Base-by-base conservation (phyloP, 371 early-diverging fungal genomes). In the Mortierella polycephala region DNA sequence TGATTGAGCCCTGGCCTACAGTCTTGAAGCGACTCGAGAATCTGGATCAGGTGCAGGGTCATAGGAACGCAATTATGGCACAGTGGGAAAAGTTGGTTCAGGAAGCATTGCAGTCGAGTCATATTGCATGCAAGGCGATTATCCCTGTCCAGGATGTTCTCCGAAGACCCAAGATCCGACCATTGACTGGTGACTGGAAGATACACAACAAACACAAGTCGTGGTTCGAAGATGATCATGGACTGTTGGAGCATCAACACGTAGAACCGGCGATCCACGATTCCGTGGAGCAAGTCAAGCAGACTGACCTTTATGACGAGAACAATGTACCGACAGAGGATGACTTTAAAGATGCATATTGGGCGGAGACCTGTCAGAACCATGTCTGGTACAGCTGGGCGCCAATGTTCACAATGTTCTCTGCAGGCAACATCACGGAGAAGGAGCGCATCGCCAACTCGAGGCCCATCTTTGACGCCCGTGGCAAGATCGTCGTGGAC, bases 371-470 rank as follows among this genome's bases (percentile, higher is more conserved):
- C 41, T 69, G 69, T n/a, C 85, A 84, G 55, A 84, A 84, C 54
- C 70, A 73, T 12, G 67, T 84, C 49, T 70, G 61, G 57, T 84
- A 84, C 66, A 14, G 21, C 9, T 84, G 85, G 85, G 58, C 82
- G 18, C 85, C 85, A 30, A 64, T 81, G 67, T 76, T 75, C 50
- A 84, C 85, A 54, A 84, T 84, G 85, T 84, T 84, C 64, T 81
- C 75, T 0, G 71, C 81, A 2, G 85, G 85, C 37, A 84, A 84
- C 37, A 84, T 84, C 57, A 74, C 81, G 5, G 85, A 84, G 49
- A 83, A 83, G 59, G 71, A 74, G 41, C 69, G 85, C 9, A 66
- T 83, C 23, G 75, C 83, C 5, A 55, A 73, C 23, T 70, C 74
- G 37, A 65, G 69, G 23, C 71, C 81, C 0, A 58, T 74, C n/a